A percentile compares a stretch with the other conserved stretches of the same genome.
These are phyloP conservation scores for Aspergillus novoparasiticus DNA, from an alignment of 2,329 filamentous ascomycete species.

Conservation along the genomic window DNA sequence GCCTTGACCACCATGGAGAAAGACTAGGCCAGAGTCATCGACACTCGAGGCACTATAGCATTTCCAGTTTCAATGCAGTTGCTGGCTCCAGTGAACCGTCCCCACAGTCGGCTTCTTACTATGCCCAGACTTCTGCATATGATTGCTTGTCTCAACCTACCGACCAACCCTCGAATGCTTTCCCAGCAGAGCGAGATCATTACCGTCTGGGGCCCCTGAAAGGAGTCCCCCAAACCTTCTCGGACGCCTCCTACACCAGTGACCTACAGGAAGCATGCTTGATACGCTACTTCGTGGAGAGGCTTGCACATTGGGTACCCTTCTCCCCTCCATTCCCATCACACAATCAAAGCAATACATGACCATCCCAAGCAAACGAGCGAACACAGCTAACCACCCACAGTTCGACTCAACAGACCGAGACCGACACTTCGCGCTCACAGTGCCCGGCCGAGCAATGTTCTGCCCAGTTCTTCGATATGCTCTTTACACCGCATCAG, in stretches of 20 bases:
- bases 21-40: background rate
- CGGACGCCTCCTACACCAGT: slow-evolving; percentile 3
- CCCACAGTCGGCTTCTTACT: background rate
- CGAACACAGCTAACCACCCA: background rate
- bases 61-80: background rate
- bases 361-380: too few species aligned
- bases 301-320: slow-evolving; percentile 4
- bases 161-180: background rate
- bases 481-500: slow-evolving; percentile 10
- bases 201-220: slow-evolving; percentile 6
- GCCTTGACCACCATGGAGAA: background rate
- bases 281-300: slow-evolving; percentile 10
- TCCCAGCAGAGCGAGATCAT: background rate
- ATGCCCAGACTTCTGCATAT: background rate
- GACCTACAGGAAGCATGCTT: slow-evolving; percentile 9
- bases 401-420: slow-evolving; percentile 13
- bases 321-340: background rate
- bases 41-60: background rate
- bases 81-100: background rate
- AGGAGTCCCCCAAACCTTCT: slow-evolving; percentile 7
- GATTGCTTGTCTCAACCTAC: background rate
- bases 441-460: slow-evolving; percentile 9
- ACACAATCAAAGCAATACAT: too few species aligned
- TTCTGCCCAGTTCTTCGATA: slow-evolving; percentile 10
- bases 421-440: slow-evolving; percentile 11